phyloP scores from a whole-genome alignment of 1,284 basidiomycete species.

The Grifola frondosa region DNA sequence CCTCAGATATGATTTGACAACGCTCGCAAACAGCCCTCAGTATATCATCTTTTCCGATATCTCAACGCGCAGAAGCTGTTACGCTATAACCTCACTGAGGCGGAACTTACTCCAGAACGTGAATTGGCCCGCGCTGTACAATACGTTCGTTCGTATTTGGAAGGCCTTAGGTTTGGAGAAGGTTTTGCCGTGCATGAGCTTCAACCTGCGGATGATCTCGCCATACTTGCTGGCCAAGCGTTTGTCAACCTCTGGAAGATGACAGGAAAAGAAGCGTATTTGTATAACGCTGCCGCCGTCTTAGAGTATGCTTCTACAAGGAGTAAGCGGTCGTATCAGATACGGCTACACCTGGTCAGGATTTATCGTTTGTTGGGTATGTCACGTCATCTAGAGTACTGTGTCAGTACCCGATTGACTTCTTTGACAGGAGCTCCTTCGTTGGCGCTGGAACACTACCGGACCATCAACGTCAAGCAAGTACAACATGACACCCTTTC shows the following conservation, averaged over 20 bases:
- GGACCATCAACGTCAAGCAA: slow-evolving; percentile 73
- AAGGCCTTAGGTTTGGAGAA: slow-evolving; percentile 64
- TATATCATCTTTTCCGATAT: slow-evolving; percentile 50
- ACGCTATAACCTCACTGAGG: slow-evolving; percentile 52
- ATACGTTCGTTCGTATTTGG: slow-evolving; percentile 62
- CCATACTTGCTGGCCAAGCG: slow-evolving; percentile 69
- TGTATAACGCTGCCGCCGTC: slow-evolving; percentile 62
- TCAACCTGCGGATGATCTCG: slow-evolving; percentile 86
- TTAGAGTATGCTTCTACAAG: slow-evolving; percentile 72
- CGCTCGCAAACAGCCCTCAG: slow-evolving; percentile 34
- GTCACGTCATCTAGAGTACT: slow-evolving; percentile 15
- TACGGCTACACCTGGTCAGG: slow-evolving; percentile 72
- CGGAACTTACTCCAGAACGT: slow-evolving; percentile 51
- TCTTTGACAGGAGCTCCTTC: slow-evolving; percentile 58
- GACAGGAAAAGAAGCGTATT: slow-evolving; percentile 50
- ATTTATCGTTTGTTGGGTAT: slow-evolving; percentile 78
- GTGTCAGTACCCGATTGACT: slow-evolving; percentile 1
- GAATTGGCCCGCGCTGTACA: slow-evolving; percentile 52
- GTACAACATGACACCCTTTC: slow-evolving; percentile 85
- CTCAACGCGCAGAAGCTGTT: slow-evolving; percentile 75
- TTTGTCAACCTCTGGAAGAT: slow-evolving; percentile 65
- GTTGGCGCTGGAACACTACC: slow-evolving; percentile 74
- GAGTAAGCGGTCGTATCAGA: slow-evolving; percentile 77
- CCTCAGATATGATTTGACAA: background rate
- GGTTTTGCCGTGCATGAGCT: slow-evolving; percentile 74